These are phyloP conservation scores for Tremella yokohamensis DNA, from an alignment of 768 basidiomycete species.

Conservation along the genomic window DNA sequence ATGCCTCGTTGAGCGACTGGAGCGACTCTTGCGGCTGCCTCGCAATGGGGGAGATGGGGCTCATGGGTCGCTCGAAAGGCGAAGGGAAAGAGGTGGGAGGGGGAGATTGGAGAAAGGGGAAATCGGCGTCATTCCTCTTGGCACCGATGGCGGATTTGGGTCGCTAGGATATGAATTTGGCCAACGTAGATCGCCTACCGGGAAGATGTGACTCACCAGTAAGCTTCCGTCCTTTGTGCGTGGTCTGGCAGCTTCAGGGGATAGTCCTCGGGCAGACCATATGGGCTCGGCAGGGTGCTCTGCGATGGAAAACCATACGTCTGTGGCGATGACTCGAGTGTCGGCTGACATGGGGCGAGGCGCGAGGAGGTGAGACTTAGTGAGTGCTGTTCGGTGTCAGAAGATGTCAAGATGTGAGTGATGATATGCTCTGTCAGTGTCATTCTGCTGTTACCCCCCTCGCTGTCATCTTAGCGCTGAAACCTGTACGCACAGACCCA, in stretches of 20 bases:
- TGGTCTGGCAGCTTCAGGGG: neutral
- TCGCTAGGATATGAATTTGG: neutral
- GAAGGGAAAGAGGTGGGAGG: neutral
- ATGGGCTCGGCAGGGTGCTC: neutral
- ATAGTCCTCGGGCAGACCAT: neutral
- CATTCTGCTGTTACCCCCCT: no score
- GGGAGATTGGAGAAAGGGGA: neutral
- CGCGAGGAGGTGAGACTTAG: no score
- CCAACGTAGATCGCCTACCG: neutral
- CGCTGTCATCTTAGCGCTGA: no score
- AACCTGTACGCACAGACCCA: no score
- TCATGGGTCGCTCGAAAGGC: neutral
- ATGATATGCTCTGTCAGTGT: no score
- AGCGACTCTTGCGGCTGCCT: neutral
- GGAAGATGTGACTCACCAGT: neutral
- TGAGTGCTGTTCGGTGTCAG: no score
- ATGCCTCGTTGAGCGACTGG: conserved; percentile 1
- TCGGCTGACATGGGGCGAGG: no score
- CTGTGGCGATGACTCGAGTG: no score
- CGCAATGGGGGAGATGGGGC: neutral
- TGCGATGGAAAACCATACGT: neutral
- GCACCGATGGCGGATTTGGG: conserved; percentile 1
- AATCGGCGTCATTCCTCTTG: neutral
- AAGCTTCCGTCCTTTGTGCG: conserved; percentile 1
- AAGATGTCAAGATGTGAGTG: no score